These are phyloP conservation scores for Pelargonium fulgidum DNA, from an alignment of 441 rosid genomes.

Conservation along the genomic window DNA sequence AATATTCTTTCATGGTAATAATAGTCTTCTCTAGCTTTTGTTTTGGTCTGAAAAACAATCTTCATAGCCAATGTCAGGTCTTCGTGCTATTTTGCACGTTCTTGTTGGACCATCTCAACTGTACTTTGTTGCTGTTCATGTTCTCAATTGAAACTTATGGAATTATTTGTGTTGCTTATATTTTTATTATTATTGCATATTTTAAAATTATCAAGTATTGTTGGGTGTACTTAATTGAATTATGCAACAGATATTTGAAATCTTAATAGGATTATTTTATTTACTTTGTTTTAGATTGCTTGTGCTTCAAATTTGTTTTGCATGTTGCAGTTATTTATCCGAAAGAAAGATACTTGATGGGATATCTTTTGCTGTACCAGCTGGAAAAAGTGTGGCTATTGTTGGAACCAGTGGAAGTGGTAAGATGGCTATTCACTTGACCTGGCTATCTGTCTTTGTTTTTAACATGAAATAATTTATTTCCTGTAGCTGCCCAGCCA, in stretches of 20 bases:
- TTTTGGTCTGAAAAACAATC: too few species aligned
- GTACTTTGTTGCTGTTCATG: neutral
- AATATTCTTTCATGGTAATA: too few species aligned
- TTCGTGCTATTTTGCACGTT: too few species aligned
- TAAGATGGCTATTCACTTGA: conserved; percentile 28
- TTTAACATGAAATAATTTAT: neutral
- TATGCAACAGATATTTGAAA: neutral
- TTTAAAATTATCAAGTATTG: neutral
- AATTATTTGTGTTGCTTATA: neutral
- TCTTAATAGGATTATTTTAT: conserved; percentile 4
- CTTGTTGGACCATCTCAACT: too few species aligned
- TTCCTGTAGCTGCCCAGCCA: neutral
- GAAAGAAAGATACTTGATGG: conserved; percentile 90
- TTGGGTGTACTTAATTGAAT: neutral
- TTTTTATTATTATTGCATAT: too few species aligned
- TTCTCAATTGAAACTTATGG: neutral
- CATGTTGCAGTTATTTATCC: conserved; percentile 51
- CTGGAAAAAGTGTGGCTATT: conserved; percentile 93
- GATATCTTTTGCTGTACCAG: conserved; percentile 69
- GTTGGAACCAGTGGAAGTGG: conserved; percentile 97
- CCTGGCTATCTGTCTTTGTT: conserved; percentile 11
- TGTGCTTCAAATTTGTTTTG: conserved; percentile 17
- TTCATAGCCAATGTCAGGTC: too few species aligned
- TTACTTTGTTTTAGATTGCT: conserved; percentile 21
- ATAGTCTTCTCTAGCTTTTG: too few species aligned